These are phyloP conservation scores for Pseudopithomyces maydicus DNA, from an alignment of 2,329 filamentous ascomycete species.

Conservation along the genomic window DNA sequence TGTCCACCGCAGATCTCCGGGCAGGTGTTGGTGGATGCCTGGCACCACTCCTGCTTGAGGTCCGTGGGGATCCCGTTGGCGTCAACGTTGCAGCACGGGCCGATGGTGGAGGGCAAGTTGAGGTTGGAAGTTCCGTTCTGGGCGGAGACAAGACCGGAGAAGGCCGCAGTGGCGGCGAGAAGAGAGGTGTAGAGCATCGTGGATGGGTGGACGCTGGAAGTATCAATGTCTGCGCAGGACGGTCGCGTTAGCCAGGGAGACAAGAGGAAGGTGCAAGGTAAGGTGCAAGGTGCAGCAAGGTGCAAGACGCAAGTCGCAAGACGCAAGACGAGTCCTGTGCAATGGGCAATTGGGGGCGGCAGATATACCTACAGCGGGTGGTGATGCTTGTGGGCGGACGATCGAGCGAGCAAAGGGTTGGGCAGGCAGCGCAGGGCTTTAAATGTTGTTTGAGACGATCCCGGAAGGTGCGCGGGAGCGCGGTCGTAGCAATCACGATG, in stretches of 20 bases:
- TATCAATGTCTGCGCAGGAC: conserved; percentile 44
- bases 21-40: conserved; percentile 64
- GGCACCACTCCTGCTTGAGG: conserved; percentile 59
- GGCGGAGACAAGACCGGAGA: conserved; percentile 52
- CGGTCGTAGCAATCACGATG: conserved; percentile 9
- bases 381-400: conserved; percentile 11
- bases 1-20: conserved; percentile 61
- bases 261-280: too few relatives aligned
- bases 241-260: conserved; percentile 26
- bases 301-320: too few relatives aligned
- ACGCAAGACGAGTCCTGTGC: conserved; percentile 3
- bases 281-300: too few relatives aligned
- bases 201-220: conserved; percentile 24
- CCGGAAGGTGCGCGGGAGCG: conserved; percentile 9
- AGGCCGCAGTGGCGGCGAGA: conserved; percentile 53
- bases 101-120: conserved; percentile 26
- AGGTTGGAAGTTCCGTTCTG: conserved; percentile 45
- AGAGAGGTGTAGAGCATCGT: conserved; percentile 56
- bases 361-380: conserved; percentile 16
- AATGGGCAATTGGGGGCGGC: conserved; percentile 3
- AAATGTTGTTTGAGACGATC: conserved; percentile 14
- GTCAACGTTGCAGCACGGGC: conserved; percentile 50
- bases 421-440: conserved; percentile 13
- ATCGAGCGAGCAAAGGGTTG: conserved; percentile 1
- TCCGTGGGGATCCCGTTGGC: conserved; percentile 45